Conservation (phyloP, 75 land plant genomes). For the Pinus taeda region DNA sequence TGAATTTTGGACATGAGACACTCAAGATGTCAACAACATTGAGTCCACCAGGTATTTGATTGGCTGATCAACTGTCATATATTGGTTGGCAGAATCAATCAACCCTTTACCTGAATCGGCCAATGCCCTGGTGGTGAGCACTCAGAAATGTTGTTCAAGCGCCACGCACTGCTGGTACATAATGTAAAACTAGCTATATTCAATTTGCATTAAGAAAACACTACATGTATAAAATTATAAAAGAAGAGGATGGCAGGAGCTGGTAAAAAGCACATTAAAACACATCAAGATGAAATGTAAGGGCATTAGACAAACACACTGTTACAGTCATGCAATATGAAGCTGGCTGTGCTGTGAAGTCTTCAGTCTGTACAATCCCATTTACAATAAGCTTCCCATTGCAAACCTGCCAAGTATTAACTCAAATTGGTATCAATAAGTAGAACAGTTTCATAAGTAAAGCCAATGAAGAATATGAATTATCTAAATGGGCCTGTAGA, state of each 20-base stretch:
- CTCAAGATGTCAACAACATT: conserved; percentile 43
- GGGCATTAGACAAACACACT: conserved; percentile 19
- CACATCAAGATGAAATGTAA: not conserved
- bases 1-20: conserved; percentile 13
- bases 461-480: too few species aligned
- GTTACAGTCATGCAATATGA: conserved; percentile 30
- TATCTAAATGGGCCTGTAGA: too few species aligned
- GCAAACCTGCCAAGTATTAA: conserved; percentile 23
- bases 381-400: conserved; percentile 56
- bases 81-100: not conserved
- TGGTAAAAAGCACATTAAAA: not conserved
- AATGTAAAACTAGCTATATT: not conserved
- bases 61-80: not conserved
- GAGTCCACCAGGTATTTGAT: conserved; percentile 15
- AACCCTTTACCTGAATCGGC: not conserved
- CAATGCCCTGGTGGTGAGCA: conserved; percentile 8
- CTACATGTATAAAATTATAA: not conserved
- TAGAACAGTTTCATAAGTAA: not conserved
- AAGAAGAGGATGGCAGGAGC: not conserved
- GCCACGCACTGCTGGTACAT: conserved; percentile 14
- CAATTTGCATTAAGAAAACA: not conserved
- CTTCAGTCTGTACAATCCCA: conserved; percentile 40
- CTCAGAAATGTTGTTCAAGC: conserved; percentile 32
- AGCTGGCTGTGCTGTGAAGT: conserved; percentile 45
- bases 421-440: not conserved